A percentile compares a stretch with the other conserved stretches of the same genome.
These are phyloP conservation scores for Yamadazyma paraphyllophila DNA, from an alignment of 805 yeast genomes.

Conservation along the genomic window DNA sequence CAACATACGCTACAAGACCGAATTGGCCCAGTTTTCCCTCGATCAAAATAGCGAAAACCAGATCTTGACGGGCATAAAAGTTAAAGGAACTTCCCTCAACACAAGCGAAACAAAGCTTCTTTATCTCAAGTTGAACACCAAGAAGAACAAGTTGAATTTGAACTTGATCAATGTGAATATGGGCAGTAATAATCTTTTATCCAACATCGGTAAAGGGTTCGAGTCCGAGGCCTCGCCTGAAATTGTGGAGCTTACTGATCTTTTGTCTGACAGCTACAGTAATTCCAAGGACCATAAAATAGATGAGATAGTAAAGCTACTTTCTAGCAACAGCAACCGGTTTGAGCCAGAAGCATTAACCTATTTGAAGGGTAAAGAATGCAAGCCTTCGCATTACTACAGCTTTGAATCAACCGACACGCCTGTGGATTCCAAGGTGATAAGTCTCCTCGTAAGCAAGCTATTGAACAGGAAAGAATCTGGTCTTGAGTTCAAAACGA, in stretches of 20 bases:
- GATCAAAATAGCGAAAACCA: conserved; percentile 9
- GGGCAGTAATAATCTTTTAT: conserved; percentile 66
- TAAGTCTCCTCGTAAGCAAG: conserved; percentile 44
- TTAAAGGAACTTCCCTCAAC: conserved; percentile 43
- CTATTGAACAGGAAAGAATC: conserved; percentile 19
- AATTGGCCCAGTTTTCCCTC: conserved; percentile 32
- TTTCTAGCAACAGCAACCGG: neutral
- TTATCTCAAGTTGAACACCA: conserved; percentile 38
- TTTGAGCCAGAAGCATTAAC: conserved; percentile 11
- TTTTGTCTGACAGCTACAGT: neutral
- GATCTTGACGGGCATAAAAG: conserved; percentile 28
- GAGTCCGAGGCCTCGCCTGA: neutral
- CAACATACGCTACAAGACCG: conserved; percentile 44
- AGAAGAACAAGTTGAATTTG: conserved; percentile 43
- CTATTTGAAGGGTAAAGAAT: conserved; percentile 10
- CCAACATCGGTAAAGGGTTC: conserved; percentile 66
- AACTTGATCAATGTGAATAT: conserved; percentile 52
- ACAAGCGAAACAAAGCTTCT: conserved; percentile 36
- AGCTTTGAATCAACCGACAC: conserved; percentile 51
- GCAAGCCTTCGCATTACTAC: conserved; percentile 5
- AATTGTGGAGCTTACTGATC: neutral
- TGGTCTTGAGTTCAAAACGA: conserved; percentile 14
- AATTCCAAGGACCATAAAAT: neutral
- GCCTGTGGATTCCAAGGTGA: conserved; percentile 57
- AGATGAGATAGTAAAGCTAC: neutral